phyloP scores from a whole-genome alignment of 1,139 yeast genomes.

The Sugiyamaella japonica region DNA sequence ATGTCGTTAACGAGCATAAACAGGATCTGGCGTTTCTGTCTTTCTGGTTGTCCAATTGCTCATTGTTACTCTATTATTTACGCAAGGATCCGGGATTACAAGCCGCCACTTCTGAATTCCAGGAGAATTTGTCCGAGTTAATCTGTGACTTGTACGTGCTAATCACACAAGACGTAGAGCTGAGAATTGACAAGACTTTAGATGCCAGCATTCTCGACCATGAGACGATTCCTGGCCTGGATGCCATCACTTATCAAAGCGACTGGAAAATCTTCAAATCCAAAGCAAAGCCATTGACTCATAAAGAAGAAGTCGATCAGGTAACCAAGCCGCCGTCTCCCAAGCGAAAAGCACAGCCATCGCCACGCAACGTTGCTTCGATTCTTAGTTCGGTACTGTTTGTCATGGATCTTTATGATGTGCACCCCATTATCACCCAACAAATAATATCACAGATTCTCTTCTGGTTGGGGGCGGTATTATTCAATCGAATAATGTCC shows the following conservation, averaged over 20 bases:
- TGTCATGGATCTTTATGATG: conserved; percentile 77
- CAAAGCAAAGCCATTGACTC: conserved; percentile 36
- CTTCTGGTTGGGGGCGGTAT: conserved; percentile 68
- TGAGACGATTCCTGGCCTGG: conserved; percentile 48
- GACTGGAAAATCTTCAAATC: conserved; percentile 46
- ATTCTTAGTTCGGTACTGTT: conserved; percentile 86
- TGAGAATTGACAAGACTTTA: conserved; percentile 41
- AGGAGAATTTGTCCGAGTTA: conserved; percentile 38
- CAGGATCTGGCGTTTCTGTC: conserved; percentile 44
- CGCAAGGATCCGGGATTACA: conserved; percentile 42
- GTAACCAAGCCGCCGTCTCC: conserved; percentile 69
- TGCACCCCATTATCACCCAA: conserved; percentile 70
- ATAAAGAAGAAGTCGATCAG: conserved; percentile 57
- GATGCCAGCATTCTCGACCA: conserved; percentile 45
- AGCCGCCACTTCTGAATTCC: conserved; percentile 37
- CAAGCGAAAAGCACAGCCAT: conserved; percentile 70
- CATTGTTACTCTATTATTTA: conserved; percentile 43
- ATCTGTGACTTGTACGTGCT: conserved; percentile 40
- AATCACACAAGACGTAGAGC: conserved; percentile 43
- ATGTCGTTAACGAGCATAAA: conserved; percentile 36
- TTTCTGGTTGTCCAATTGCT: conserved; percentile 47
- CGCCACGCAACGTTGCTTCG: conserved; percentile 83
- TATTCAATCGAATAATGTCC: conserved; percentile 72
- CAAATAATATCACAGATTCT: conserved; percentile 79
- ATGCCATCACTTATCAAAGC: conserved; percentile 43